Evolutionary conservation across 2,329 filamentous ascomycete species (phyloP).

Genomic region (Leptosphaerulina australis): DNA sequence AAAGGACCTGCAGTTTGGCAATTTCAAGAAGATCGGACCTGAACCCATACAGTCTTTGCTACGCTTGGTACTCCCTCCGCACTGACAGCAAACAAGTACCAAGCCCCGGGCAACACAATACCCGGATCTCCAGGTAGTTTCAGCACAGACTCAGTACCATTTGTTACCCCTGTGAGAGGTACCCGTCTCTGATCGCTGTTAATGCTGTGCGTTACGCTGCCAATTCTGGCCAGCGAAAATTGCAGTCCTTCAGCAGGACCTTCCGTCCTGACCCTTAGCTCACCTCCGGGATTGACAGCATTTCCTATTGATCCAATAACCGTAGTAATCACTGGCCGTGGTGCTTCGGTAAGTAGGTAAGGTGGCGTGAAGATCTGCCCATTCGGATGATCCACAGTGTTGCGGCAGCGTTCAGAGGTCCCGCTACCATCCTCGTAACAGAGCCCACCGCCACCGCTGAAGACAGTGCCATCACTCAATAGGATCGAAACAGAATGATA

Average conservation of each 20-base stretch:
- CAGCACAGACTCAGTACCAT: constrained; percentile 14
- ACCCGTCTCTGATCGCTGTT: constrained; percentile 31
- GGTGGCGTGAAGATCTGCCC: neutral
- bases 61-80: constrained; percentile 25
- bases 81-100: constrained; percentile 28
- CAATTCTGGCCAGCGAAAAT: constrained; percentile 25
- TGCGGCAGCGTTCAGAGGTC: neutral
- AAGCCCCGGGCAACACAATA: constrained; percentile 24
- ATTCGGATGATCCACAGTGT: neutral
- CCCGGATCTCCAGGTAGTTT: neutral
- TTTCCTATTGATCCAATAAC: no score
- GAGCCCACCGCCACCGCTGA: constrained; percentile 29
- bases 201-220: constrained; percentile 31
- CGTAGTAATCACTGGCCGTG: neutral
- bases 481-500: constrained; percentile 35
- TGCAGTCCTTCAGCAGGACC: constrained; percentile 10
- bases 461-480: constrained; percentile 28
- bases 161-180: constrained; percentile 13
- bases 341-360: neutral
- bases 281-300: no score
- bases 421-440: constrained; percentile 8
- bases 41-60: constrained; percentile 14
- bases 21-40: neutral
- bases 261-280: no score
- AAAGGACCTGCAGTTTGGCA: no score